Percentiles rank a stretch among this genome's conserved stretches.
Evolutionary conservation across 2,329 filamentous ascomycete species (phyloP).

Genomic region (Epichloe coenophiala): DNA sequence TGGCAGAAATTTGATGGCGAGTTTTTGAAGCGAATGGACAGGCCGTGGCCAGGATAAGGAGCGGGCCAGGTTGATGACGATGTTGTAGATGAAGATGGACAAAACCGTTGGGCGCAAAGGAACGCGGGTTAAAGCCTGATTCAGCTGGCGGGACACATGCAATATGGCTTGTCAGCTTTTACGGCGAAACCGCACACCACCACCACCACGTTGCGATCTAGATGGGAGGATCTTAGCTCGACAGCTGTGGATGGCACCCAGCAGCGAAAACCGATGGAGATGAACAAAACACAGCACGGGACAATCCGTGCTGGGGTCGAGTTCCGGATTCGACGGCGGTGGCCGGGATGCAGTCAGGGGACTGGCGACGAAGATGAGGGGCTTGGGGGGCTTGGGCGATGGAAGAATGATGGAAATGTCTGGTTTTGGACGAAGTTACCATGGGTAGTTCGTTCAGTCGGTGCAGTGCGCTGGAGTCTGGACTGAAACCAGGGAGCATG

Average conservation of each 20-base stretch:
- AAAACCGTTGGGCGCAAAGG: slow-evolving; percentile 8
- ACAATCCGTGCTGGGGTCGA: not conserved
- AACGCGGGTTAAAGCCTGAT: not conserved
- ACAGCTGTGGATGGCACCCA: not conserved
- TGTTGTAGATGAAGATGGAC: not conserved
- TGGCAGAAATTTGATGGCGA: slow-evolving; percentile 15
- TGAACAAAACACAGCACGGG: not conserved
- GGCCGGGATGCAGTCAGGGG: not conserved
- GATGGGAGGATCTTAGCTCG: not conserved
- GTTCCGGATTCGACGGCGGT: not conserved
- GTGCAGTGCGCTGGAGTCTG: not conserved
- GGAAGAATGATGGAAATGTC: not conserved
- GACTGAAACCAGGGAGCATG: not conserved
- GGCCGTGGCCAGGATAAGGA: slow-evolving; percentile 5
- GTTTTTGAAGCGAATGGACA: slow-evolving; percentile 3
- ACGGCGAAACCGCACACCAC: not conserved
- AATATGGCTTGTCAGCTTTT: slow-evolving; percentile 2
- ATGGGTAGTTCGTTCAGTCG: not conserved
- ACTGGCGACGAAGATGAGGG: slow-evolving; percentile 1
- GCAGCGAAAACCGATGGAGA: not conserved
- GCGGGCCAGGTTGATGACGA: not conserved
- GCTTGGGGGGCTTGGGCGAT: not conserved
- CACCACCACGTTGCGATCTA: not conserved
- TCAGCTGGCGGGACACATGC: slow-evolving; percentile 4
- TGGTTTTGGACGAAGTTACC: not conserved